phyloP scores from a whole-genome alignment of 2,329 filamentous ascomycete species.

The Cadophora malorum region DNA sequence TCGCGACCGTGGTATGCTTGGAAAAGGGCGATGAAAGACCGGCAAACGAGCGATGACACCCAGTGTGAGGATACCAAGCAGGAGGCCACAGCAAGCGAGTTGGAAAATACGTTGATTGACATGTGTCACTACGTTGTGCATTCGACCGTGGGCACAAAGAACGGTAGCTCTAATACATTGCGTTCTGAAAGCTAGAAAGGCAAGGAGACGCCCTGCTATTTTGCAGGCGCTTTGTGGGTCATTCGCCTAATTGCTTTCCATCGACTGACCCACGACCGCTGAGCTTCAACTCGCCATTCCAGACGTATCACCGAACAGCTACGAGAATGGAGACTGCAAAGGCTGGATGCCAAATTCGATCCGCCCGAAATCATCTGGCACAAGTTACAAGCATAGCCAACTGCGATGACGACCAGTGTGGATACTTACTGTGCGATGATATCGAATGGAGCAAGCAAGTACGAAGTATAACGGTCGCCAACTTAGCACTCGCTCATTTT shows the following conservation, averaged over 20 bases:
- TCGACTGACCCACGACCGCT: not conserved
- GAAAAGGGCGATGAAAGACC: not conserved
- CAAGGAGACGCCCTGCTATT: not conserved
- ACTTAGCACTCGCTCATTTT: not conserved
- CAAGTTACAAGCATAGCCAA: not conserved
- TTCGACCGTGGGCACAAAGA: not conserved
- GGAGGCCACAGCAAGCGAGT: not conserved
- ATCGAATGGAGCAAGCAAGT: not conserved
- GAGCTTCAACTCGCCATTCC: not conserved
- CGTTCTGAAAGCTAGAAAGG: not conserved
- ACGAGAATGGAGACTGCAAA: not conserved
- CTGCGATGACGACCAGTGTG: not conserved
- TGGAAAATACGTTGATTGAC: not conserved
- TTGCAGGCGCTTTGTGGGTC: not conserved
- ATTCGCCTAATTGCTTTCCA: not conserved
- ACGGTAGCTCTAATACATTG: not conserved
- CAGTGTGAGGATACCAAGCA: not conserved
- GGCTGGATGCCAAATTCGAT: not conserved
- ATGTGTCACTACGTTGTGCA: not conserved
- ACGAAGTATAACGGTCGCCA: not conserved
- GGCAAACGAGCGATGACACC: not conserved
- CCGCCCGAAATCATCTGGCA: not conserved
- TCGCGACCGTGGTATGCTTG: not conserved
- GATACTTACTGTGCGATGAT: not conserved
- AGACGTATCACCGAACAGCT: not conserved